Conservation (phyloP, 2,329 filamentous ascomycete species). For the Diaporthe sp. region DNA sequence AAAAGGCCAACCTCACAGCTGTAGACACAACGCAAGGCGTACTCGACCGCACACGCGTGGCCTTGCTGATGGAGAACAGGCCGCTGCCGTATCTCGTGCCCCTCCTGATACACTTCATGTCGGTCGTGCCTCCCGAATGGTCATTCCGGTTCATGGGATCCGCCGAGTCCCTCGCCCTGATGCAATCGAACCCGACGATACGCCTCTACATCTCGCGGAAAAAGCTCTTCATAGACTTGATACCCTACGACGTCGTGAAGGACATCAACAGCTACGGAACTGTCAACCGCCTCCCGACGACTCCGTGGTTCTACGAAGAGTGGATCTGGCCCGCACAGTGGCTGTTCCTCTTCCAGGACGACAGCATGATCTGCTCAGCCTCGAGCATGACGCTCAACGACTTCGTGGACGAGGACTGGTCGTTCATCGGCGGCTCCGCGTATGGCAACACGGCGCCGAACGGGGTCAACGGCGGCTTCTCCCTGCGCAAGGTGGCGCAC, state of each 20-base stretch:
- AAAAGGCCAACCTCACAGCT: conserved; percentile 6
- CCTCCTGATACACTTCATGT: conserved; percentile 68
- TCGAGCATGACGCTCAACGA: conserved; percentile 60
- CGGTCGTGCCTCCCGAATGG: conserved; percentile 69
- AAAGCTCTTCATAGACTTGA: conserved; percentile 64
- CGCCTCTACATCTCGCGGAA: conserved; percentile 52
- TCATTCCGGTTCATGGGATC: conserved; percentile 70
- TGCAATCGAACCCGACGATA: conserved; percentile 28
- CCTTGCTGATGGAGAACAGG: conserved; percentile 68
- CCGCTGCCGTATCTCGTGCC: conserved; percentile 63
- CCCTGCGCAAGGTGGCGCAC: conserved; percentile 64
- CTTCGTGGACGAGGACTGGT: conserved; percentile 66
- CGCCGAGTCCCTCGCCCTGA: conserved; percentile 56
- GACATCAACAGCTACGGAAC: conserved; percentile 63
- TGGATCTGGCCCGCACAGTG: conserved; percentile 64
- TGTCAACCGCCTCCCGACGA: conserved; percentile 66
- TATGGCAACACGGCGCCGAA: not conserved
- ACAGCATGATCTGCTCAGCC: conserved; percentile 69
- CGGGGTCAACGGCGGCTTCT: conserved; percentile 63
- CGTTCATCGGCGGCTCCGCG: conserved; percentile 21
- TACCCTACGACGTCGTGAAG: conserved; percentile 61
- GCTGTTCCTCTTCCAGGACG: conserved; percentile 68
- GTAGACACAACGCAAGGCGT: not conserved
- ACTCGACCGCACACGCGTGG: conserved; percentile 51
- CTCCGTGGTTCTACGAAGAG: conserved; percentile 64